Evolutionary conservation across 2,329 filamentous ascomycete species (phyloP).

Genomic region (Cladophialophora immunda): DNA sequence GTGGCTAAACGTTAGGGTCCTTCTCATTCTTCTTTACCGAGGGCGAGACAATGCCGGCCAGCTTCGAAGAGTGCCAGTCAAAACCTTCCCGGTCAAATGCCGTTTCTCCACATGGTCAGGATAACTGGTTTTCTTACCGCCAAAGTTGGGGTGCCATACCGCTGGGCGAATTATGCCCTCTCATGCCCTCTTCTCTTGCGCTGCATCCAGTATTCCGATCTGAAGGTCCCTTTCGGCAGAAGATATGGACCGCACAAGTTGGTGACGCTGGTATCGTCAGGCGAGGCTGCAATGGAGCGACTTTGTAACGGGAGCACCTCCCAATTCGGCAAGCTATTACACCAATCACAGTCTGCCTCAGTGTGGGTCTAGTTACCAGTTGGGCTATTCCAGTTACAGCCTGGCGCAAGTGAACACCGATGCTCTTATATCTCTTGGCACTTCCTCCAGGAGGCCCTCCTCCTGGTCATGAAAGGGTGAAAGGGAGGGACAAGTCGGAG

Average conservation of each 20-base stretch:
- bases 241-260: not conserved
- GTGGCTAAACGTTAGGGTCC: not conserved
- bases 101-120: not conserved
- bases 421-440: no score
- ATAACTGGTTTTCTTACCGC: not conserved
- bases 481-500: no score
- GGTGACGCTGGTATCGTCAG: not conserved
- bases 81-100: constrained; percentile 2
- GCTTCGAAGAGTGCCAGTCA: not conserved
- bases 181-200: not conserved
- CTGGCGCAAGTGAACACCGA: not conserved
- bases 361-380: not conserved
- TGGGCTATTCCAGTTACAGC: not conserved
- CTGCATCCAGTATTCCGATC: not conserved
- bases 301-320: not conserved
- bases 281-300: not conserved
- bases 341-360: not conserved
- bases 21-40: not conserved
- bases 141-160: not conserved
- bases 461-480: no score
- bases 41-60: not conserved
- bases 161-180: not conserved
- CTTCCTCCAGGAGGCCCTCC: no score
- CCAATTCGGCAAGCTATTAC: not conserved
- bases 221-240: not conserved